phyloP scores from a whole-genome alignment of 495 filamentous ascomycete genomes.

The Aspergillus olivimuriae region DNA sequence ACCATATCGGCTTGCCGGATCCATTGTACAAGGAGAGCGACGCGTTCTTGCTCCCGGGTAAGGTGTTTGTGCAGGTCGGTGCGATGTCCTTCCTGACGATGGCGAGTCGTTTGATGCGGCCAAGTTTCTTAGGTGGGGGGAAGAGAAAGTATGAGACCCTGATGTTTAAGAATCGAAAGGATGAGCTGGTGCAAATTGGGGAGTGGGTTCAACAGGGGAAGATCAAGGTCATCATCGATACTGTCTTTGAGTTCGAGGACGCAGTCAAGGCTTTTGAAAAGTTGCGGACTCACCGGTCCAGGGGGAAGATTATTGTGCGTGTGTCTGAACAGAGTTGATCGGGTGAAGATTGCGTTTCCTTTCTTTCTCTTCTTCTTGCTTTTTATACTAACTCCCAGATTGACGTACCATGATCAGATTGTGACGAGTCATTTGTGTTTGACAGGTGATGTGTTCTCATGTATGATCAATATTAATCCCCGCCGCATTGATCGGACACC shows the following conservation, averaged over 20 bases:
- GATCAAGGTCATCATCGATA: conserved; percentile 54
- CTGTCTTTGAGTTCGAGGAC: conserved; percentile 54
- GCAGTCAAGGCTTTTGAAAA: conserved; percentile 56
- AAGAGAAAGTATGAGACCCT: conserved; percentile 48
- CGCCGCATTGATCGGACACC: too few relatives aligned
- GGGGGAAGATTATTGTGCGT: conserved; percentile 65
- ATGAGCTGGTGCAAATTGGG: conserved; percentile 49
- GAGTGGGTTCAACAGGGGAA: conserved; percentile 57
- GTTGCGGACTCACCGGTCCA: conserved; percentile 53
- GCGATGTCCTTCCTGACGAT: conserved; percentile 22
- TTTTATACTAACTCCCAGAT: too few relatives aligned
- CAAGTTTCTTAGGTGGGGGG: conserved; percentile 59
- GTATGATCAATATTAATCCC: background rate
- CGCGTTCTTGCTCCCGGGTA: conserved; percentile 46
- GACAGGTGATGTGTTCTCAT: background rate
- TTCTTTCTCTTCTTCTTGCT: too few relatives aligned
- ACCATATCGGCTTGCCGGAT: conserved; percentile 50
- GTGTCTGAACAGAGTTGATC: conserved; percentile 24
- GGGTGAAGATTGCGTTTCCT: too few relatives aligned
- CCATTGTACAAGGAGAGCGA: conserved; percentile 51
- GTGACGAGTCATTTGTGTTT: too few relatives aligned
- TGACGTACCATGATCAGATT: too few relatives aligned
- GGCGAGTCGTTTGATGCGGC: conserved; percentile 32
- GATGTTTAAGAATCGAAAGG: conserved; percentile 27
- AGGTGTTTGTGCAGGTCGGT: conserved; percentile 55